A percentile compares a stretch with the other conserved stretches of the same genome.
Evolutionary conservation across 2,329 filamentous ascomycete species (phyloP).

Genomic region (Rhynchosporium secalis): DNA sequence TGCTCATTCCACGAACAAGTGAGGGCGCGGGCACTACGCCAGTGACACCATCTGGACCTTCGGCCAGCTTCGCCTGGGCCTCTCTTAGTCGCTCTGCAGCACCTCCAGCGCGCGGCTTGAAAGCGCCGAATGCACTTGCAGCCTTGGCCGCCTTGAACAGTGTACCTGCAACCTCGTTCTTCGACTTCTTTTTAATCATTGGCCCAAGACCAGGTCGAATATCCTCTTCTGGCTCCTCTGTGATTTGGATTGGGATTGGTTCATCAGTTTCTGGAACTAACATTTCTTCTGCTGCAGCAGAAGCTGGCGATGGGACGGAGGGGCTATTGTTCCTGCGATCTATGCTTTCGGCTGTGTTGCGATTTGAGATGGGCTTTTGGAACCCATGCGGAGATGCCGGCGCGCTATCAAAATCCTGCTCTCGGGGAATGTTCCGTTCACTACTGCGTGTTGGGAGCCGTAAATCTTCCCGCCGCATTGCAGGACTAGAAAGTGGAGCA

Average conservation of each 20-base stretch:
- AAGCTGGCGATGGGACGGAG: not conserved
- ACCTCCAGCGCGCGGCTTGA: slow-evolving; percentile 86
- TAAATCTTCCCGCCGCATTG: slow-evolving; percentile 39
- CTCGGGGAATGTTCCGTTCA: slow-evolving; percentile 33
- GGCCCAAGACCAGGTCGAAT: slow-evolving; percentile 78
- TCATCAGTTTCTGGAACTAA: not conserved
- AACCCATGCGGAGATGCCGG: slow-evolving; percentile 16
- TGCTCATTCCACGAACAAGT: slow-evolving; percentile 44
- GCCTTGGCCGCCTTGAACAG: slow-evolving; percentile 80
- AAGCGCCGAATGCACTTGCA: slow-evolving; percentile 58
- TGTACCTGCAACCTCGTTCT: slow-evolving; percentile 69
- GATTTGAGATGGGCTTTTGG: slow-evolving; percentile 15
- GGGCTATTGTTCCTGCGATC: slow-evolving; percentile 7
- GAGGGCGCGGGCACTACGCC: slow-evolving; percentile 80
- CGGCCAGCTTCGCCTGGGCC: slow-evolving; percentile 54
- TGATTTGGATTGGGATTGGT: slow-evolving; percentile 15
- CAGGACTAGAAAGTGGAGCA: slow-evolving; percentile 41
- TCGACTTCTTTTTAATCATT: slow-evolving; percentile 83
- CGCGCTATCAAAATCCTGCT: slow-evolving; percentile 19
- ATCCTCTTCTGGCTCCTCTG: slow-evolving; percentile 34
- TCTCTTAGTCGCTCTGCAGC: slow-evolving; percentile 72
- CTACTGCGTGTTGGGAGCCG: slow-evolving; percentile 39
- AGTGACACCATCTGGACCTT: slow-evolving; percentile 86
- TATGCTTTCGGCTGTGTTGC: slow-evolving; percentile 11
- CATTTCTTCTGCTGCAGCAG: slow-evolving; percentile 1